A percentile compares a stretch with the other conserved stretches of the same genome.
Evolutionary conservation across 805 yeast species (phyloP).

Genomic region (Suhomyces prunicola): DNA sequence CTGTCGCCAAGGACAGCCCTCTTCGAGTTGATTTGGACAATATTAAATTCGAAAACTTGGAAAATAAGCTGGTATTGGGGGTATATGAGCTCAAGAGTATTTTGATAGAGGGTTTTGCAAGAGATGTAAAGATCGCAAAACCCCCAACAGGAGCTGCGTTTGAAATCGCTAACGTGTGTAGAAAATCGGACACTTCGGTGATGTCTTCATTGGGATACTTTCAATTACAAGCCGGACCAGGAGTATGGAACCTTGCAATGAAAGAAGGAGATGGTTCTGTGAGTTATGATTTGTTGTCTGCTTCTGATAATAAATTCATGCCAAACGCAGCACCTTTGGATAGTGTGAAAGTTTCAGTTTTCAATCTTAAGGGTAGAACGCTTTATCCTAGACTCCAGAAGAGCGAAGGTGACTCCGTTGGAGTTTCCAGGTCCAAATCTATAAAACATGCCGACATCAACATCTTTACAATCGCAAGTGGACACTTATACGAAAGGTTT

Average conservation of each 20-base stretch:
- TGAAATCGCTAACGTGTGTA: conserved; percentile 22
- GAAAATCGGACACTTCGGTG: conserved; percentile 56
- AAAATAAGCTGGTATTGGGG: conserved; percentile 39
- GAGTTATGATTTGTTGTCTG: conserved; percentile 29
- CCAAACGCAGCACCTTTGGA: conserved; percentile 24
- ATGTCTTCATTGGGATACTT: conserved; percentile 84
- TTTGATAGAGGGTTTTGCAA: conserved; percentile 69
- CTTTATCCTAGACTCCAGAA: conserved; percentile 46
- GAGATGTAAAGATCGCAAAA: conserved; percentile 36
- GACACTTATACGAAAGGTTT: conserved; percentile 73
- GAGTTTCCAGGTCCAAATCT: not conserved
- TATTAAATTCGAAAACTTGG: conserved; percentile 42
- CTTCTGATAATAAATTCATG: conserved; percentile 41
- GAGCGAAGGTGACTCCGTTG: conserved; percentile 18
- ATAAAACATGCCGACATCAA: conserved; percentile 59
- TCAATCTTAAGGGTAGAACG: conserved; percentile 14
- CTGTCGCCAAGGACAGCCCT: conserved; percentile 45
- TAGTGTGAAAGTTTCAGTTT: not conserved
- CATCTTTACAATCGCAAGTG: conserved; percentile 80
- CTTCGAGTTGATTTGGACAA: conserved; percentile 57
- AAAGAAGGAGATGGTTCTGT: conserved; percentile 27
- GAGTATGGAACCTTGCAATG: conserved; percentile 56
- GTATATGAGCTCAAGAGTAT: conserved; percentile 51
- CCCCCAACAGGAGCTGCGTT: conserved; percentile 54
- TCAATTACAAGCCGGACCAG: conserved; percentile 74